Percentiles rank a stretch among this genome's conserved stretches.
Evolutionary conservation across 2,329 filamentous ascomycete species (phyloP).

Genomic region (Trichoderma arundinaceum): DNA sequence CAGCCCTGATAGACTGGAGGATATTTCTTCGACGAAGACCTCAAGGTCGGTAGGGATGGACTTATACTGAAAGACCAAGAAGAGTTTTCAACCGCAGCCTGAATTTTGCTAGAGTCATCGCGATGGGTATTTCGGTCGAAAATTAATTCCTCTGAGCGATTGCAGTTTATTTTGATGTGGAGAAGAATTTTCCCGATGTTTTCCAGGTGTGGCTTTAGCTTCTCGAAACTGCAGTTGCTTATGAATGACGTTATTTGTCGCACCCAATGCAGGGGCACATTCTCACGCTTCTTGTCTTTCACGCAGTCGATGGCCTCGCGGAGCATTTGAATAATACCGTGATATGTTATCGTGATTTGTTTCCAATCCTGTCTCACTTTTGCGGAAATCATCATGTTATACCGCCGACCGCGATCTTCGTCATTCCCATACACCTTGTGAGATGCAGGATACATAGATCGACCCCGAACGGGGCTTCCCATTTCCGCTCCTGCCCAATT

Average conservation of each 20-base stretch:
- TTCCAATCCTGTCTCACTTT: not conserved
- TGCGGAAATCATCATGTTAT: slow-evolving; percentile 3
- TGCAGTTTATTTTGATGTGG: not conserved
- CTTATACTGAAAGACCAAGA: not conserved
- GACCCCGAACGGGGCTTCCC: slow-evolving; percentile 26
- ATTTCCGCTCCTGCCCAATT: slow-evolving; percentile 28
- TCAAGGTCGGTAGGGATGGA: not conserved
- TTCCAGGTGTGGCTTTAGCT: not conserved
- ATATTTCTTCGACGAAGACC: not conserved
- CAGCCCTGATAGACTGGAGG: not conserved
- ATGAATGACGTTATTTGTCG: not conserved
- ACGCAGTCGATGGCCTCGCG: slow-evolving; percentile 10
- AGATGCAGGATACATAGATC: slow-evolving; percentile 28
- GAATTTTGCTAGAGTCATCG: not conserved
- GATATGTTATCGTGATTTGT: not conserved
- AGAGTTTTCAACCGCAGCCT: not conserved
- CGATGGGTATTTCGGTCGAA: not conserved
- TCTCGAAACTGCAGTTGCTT: not conserved
- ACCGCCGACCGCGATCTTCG: not conserved
- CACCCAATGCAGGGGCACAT: not conserved
- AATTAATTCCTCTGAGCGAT: not conserved
- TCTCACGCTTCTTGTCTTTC: slow-evolving; percentile 3
- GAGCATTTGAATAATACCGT: slow-evolving; percentile 5
- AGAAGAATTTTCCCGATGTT: slow-evolving; percentile 3
- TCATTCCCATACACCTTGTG: slow-evolving; percentile 17